These are phyloP conservation scores for Calonectria henricotiae DNA, from an alignment of 2,329 filamentous ascomycete species.

Conservation along the genomic window DNA sequence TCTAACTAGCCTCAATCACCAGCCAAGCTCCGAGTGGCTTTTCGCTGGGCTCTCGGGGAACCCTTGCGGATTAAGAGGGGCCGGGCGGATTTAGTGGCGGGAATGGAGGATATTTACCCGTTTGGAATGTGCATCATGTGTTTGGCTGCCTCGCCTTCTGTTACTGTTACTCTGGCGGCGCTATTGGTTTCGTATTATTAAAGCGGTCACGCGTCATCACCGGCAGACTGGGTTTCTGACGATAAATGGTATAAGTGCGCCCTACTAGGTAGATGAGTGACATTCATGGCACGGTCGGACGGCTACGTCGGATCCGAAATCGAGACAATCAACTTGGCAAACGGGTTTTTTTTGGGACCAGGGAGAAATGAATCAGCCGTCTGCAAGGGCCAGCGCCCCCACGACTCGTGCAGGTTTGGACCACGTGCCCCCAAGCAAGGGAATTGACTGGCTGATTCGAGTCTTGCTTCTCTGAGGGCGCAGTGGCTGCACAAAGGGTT, in stretches of 20 bases:
- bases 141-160: neutral
- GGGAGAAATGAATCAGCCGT: constrained; percentile 5
- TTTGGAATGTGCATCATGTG: constrained; percentile 4
- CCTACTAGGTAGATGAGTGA: neutral
- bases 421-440: constrained; percentile 29
- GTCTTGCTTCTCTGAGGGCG: neutral
- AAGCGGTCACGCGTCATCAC: neutral
- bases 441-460: constrained; percentile 17
- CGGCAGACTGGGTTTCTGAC: constrained; percentile 1
- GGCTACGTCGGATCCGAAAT: constrained; percentile 24
- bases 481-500: neutral
- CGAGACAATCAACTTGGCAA: neutral
- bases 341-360: neutral
- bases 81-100: constrained; percentile 15
- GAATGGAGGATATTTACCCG: constrained; percentile 5
- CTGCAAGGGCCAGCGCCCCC: constrained; percentile 26
- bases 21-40: constrained; percentile 1
- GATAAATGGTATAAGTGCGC: constrained; percentile 5
- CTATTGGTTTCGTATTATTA: constrained; percentile 14
- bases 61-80: constrained; percentile 17
- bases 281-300: constrained; percentile 12
- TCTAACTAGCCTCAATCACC: constrained; percentile 36
- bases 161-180: constrained; percentile 4
- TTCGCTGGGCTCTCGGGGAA: neutral
- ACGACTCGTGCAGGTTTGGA: constrained; percentile 25